A percentile compares a stretch with the other conserved stretches of the same genome.
Conservation (phyloP, 208 protist species). For the Sergeia podlipaevii region DNA sequence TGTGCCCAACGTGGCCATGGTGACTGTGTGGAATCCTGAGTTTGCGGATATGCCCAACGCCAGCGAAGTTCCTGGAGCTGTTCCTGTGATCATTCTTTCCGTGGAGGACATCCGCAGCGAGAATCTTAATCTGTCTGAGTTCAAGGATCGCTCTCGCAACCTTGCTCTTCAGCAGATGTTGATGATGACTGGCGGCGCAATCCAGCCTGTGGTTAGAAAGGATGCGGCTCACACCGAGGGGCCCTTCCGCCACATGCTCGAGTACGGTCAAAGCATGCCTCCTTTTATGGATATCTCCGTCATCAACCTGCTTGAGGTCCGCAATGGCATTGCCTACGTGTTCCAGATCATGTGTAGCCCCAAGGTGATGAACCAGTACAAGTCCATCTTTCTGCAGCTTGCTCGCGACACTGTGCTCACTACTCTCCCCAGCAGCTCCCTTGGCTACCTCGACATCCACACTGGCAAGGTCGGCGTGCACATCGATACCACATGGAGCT, state of each 20-base stretch:
- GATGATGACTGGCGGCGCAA: conserved; percentile 70
- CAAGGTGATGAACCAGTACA: conserved; percentile 54
- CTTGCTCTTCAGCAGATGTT: conserved; percentile 73
- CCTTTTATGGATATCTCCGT: conserved; percentile 68
- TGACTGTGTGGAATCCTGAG: conserved; percentile 65
- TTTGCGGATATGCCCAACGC: conserved; percentile 34
- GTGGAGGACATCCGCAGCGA: conserved; percentile 73
- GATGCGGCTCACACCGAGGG: conserved; percentile 38
- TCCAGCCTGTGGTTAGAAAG: conserved; percentile 57
- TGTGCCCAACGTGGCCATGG: conserved; percentile 75
- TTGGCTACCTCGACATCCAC: conserved; percentile 46
- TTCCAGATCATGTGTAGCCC: conserved; percentile 81
- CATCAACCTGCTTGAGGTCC: conserved; percentile 68
- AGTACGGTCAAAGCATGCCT: conserved; percentile 65
- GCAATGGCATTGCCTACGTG: conserved; percentile 64
- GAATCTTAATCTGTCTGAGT: conserved; percentile 66
- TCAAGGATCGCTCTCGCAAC: conserved; percentile 73
- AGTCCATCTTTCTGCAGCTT: conserved; percentile 56
- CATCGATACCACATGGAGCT: conserved; percentile 60
- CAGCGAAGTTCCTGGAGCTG: conserved; percentile 31
- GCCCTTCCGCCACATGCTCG: conserved; percentile 55
- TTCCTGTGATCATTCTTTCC: conserved; percentile 67
- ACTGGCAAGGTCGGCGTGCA: conserved; percentile 39
- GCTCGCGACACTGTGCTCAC: conserved; percentile 40
- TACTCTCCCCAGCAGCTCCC: conserved; percentile 26